phyloP scores from a whole-genome alignment of 2,329 filamentous ascomycete genomes.

The Pleurostoma richardsiae region DNA sequence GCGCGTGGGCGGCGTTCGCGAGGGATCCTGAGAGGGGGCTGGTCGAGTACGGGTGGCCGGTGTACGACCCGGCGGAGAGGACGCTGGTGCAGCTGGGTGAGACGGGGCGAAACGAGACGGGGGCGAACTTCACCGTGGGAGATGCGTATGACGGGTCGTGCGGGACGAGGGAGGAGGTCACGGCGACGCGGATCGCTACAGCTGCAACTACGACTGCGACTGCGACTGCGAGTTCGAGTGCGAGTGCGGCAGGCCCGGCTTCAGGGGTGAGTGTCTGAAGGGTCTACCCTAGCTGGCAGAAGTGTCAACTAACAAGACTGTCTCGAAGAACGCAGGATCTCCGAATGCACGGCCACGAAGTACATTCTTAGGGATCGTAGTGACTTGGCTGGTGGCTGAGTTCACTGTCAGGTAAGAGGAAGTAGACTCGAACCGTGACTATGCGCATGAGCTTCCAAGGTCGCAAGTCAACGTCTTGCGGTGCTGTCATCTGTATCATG shows the following conservation, averaged over 20 bases:
- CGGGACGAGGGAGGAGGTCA: background rate
- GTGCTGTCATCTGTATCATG: too few relatives aligned
- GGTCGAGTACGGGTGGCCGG: constrained; percentile 2
- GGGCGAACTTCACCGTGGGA: background rate
- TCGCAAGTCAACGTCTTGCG: too few relatives aligned
- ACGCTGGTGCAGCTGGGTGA: background rate
- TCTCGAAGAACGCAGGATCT: too few relatives aligned
- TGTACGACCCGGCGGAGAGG: background rate
- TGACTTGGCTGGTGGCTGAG: too few relatives aligned
- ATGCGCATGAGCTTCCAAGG: too few relatives aligned
- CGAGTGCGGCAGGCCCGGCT: background rate
- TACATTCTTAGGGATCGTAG: too few relatives aligned
- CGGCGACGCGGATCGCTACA: background rate
- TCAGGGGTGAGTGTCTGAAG: background rate
- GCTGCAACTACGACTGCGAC: background rate
- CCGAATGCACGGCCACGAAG: too few relatives aligned
- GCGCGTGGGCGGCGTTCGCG: constrained; percentile 5
- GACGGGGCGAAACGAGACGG: background rate
- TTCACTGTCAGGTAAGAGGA: too few relatives aligned
- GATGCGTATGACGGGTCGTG: background rate
- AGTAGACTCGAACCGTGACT: too few relatives aligned
- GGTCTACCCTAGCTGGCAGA: background rate
- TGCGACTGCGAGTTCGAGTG: background rate
- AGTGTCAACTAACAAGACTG: too few relatives aligned
- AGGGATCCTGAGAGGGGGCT: constrained; percentile 3